Evolutionary conservation across 2,329 filamentous ascomycete species (phyloP).

Genomic region (Sarocladium kiliense): DNA sequence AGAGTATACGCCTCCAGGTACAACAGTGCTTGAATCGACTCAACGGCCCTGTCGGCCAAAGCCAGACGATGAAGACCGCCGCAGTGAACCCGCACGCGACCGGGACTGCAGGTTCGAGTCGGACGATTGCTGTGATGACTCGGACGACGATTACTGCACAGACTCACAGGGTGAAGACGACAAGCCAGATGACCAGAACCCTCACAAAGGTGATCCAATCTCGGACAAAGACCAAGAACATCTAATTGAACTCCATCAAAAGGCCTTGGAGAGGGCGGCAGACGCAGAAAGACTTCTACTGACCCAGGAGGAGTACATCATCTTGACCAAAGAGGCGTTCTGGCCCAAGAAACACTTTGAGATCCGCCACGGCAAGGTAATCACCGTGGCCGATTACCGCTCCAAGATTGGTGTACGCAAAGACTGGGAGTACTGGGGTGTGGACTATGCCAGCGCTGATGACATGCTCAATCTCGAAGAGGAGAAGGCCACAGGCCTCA

Average conservation of each 20-base stretch:
- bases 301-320: conserved; percentile 5
- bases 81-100: not conserved
- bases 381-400: conserved; percentile 2
- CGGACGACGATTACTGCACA: not conserved
- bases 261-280: not conserved
- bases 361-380: not conserved
- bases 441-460: not conserved
- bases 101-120: not conserved
- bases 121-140: not conserved
- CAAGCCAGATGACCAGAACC: not conserved
- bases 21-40: not conserved
- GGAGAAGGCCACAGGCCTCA: not conserved
- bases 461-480: not conserved
- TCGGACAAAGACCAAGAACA: not conserved
- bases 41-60: not conserved
- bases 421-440: conserved; percentile 8
- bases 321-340: not conserved
- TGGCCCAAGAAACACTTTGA: conserved; percentile 1
- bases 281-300: conserved; percentile 4
- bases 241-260: not conserved
- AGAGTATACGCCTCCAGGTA: not conserved
- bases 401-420: not conserved
- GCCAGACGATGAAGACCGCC: not conserved
- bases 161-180: not conserved
- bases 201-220: not conserved